Conservation (phyloP, 225 moss, liverwort and hornwort species). For the Bryoerythrophyllum caledonicum region DNA sequence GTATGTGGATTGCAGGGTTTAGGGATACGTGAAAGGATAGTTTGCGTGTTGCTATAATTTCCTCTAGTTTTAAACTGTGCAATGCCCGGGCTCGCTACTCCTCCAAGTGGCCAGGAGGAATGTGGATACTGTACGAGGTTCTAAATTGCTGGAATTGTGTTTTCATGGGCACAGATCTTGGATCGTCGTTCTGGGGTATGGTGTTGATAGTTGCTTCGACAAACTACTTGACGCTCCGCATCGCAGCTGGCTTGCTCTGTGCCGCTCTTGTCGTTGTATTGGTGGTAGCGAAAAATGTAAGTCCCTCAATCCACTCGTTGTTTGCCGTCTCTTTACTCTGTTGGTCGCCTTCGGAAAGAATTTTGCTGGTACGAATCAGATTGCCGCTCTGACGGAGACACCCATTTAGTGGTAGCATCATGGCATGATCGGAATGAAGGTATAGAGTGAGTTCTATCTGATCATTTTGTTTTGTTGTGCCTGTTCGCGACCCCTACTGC, state of each 20-base stretch:
- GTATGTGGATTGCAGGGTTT: not conserved
- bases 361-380: not conserved
- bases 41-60: slow-evolving; percentile 11
- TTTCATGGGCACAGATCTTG: slow-evolving; percentile 74
- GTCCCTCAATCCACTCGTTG: slow-evolving; percentile 7
- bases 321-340: not conserved
- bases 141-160: slow-evolving; percentile 30
- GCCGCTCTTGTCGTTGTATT: slow-evolving; percentile 77
- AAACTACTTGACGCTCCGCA: slow-evolving; percentile 63
- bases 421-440: not conserved
- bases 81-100: not conserved
- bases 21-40: not conserved
- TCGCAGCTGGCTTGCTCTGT: slow-evolving; percentile 81
- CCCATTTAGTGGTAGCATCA: not conserved
- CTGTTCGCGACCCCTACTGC: slow-evolving; percentile 20
- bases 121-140: slow-evolving; percentile 18
- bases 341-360: not conserved
- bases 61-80: not conserved
- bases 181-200: slow-evolving; percentile 99
- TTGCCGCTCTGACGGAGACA: not conserved
- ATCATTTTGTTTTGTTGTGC: slow-evolving; percentile 26
- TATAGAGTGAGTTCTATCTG: slow-evolving; percentile 14
- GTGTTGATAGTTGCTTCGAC: slow-evolving; percentile 89
- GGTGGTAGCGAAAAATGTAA: slow-evolving; percentile 87
- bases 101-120: slow-evolving; percentile 3